Base-by-base conservation (phyloP, 176 grass and related monocot genomes). In the Aegilops sharonensis region DNA sequence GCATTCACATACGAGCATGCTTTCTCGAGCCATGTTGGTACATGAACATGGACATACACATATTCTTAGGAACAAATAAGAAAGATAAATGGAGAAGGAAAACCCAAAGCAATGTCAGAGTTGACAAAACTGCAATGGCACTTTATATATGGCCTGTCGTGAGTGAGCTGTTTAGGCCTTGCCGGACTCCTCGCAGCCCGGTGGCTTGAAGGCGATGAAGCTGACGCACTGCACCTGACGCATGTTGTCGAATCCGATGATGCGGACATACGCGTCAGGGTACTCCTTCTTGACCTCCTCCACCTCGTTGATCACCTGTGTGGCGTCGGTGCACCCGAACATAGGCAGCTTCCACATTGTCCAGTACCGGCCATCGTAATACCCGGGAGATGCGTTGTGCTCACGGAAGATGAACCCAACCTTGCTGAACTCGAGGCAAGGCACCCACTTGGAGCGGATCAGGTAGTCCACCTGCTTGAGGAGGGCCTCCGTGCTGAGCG, bases 191-290 rank as follows among this genome's bases (percentile, higher is more conserved):
- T 72, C 32, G 42, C 15, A 42, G 32, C 67, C 43, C 2, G 75
- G 81, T 57, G 90, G 90, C 87, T 92, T 92, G 87, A 72, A 92
- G 64, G 90, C 90, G 30, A 92, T 86, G 87, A 92, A 92, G 32
- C 86, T 92, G 90, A 89, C 78, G 54, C 79, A 83, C 64, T 92
- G 90, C 82, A 92, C 90, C 65, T 92, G 90, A 4, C 90, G 83
- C 8, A 63, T 15, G 18, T 92, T 92, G 83, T 92, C 90, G 54
- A 92, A 89, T 77, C 90, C 90, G 11, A 92, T 84, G 87, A 92
- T 89, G 21, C 90, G 76, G 27, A 92, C n/a, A 35, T 83, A 92
- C 36, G 82, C 71, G 5, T 86, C 72, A 1, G 90, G 90, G 78
- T 83, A 92, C 10, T 39, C 86, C 72, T 86, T 89, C 72, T 89